Evolutionary conservation across 164 flowering plant genomes (phyloP), one percentile per base, ranked within the genome.

Genomic region (Piper longum): DNA sequence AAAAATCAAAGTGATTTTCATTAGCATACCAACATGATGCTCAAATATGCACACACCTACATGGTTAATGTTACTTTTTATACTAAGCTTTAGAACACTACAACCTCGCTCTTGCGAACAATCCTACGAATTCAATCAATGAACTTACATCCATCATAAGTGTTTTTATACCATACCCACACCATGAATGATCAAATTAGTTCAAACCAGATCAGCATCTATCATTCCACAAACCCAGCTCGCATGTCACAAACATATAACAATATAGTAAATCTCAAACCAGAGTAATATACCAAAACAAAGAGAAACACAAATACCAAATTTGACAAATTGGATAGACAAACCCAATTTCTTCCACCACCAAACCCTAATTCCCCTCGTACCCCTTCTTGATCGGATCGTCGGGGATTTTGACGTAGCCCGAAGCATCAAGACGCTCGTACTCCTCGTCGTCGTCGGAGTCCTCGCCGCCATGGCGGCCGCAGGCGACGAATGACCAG

Each of bases 401-500:
- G 3, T 68, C 59, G 17, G 76, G 73, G n/a, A 76, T 66, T 65
- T 77, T 70, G 18, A 60, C 70, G 58, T 73, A 79, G 0, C 75
- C 78, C 61, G 48, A 68, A 62, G 72, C 73, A 39, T 66, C 67
- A 39, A 66, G 61, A 36, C 44, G 65, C 8, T 54, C 62, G 11
- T 61, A 60, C 26, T 71, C 78, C 56, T 71, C 73, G 26, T 65
- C 62, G 11, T 61, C 62, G 16, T 71, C 78, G 60, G 69, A 70
- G 41, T 65, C 77, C 5, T 60, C 54, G n/a, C 72, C 78, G 43
- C 40, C 17, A 36, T 76, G 66, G 43, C 61, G 70, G 61, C 76
- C 64, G 67, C 68, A 71, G 26, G 74, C 65, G 44, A 80, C 67
- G 45, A 80, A 57, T 5, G 81, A 75, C 83, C 83, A 82, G 5